Percentiles rank a stretch among this genome's conserved stretches.
Evolutionary conservation across 108 stramenopile species (phyloP).

Genomic region (Nannochloropsis salina): DNA sequence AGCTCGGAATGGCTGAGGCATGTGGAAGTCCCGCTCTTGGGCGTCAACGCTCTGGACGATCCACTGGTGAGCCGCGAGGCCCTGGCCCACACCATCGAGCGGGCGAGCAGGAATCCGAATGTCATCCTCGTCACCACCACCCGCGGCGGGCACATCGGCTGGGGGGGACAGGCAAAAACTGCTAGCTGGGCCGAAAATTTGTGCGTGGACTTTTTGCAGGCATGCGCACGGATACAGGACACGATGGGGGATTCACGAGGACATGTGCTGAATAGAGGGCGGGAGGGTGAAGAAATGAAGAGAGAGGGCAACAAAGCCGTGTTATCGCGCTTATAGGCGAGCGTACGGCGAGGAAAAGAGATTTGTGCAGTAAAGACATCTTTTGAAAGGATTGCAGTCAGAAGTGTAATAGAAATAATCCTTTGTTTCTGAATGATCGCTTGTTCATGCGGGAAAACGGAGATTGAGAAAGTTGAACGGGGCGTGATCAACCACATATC

Average conservation of each 20-base stretch:
- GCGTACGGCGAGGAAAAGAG: too few relatives aligned
- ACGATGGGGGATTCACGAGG: not conserved
- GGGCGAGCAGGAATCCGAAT: constrained; percentile 19
- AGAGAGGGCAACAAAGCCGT: too few relatives aligned
- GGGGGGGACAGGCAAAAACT: not conserved
- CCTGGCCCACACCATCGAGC: not conserved
- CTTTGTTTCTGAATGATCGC: too few relatives aligned
- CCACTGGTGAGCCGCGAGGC: constrained; percentile 16
- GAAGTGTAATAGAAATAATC: too few relatives aligned
- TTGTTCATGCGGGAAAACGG: too few relatives aligned
- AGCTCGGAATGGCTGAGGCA: not conserved
- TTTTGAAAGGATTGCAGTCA: too few relatives aligned
- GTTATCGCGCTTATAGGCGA: too few relatives aligned
- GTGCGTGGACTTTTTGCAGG: not conserved
- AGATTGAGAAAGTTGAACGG: too few relatives aligned
- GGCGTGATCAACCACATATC: too few relatives aligned
- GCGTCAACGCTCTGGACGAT: constrained; percentile 19
- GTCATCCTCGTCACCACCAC: not conserved
- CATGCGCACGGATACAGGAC: not conserved
- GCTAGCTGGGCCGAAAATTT: not conserved
- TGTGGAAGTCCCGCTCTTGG: not conserved
- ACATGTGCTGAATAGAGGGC: too few relatives aligned
- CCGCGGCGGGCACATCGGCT: constrained; percentile 11
- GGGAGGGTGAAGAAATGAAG: too few relatives aligned
- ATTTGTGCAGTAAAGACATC: too few relatives aligned